These are phyloP conservation scores for Aspergillus awamori DNA, from an alignment of 2,329 filamentous ascomycete species.

Conservation along the genomic window DNA sequence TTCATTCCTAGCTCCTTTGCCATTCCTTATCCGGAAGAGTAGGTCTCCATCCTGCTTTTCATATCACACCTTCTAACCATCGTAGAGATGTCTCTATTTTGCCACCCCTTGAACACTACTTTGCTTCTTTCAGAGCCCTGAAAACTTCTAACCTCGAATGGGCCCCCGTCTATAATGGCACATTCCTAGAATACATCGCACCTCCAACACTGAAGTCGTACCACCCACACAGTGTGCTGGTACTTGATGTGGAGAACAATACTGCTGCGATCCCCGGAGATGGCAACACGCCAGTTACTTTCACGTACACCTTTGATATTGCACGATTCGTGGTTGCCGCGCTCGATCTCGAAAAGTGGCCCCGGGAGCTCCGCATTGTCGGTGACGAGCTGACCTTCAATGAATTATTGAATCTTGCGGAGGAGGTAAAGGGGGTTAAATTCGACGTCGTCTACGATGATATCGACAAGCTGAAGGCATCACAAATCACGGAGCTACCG, in stretches of 20 bases:
- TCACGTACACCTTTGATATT: constrained; percentile 31
- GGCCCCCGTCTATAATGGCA: constrained; percentile 19
- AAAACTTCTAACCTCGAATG: constrained; percentile 19
- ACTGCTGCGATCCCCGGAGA: constrained; percentile 27
- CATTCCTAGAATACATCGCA: constrained; percentile 18
- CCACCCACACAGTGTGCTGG: constrained; percentile 18
- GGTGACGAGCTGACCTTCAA: constrained; percentile 31
- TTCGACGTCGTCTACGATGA: constrained; percentile 34
- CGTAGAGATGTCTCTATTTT: background rate
- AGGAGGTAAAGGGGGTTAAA: constrained; percentile 21
- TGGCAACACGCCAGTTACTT: constrained; percentile 21
- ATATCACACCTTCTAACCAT: background rate
- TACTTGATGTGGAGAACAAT: constrained; percentile 23
- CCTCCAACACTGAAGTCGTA: constrained; percentile 23
- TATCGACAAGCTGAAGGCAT: constrained; percentile 32
- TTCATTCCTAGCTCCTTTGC: constrained; percentile 28
- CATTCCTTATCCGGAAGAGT: constrained; percentile 17
- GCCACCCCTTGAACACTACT: constrained; percentile 13
- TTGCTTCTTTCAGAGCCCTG: constrained; percentile 7
- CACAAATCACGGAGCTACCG: constrained; percentile 36
- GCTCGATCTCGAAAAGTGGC: constrained; percentile 24
- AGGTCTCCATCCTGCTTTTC: background rate
- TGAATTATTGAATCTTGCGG: constrained; percentile 27
- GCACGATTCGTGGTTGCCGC: constrained; percentile 24
- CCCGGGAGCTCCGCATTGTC: constrained; percentile 21